phyloP scores from a whole-genome alignment of 2,329 filamentous ascomycete species.

The Raffaelea deltoideospora region DNA sequence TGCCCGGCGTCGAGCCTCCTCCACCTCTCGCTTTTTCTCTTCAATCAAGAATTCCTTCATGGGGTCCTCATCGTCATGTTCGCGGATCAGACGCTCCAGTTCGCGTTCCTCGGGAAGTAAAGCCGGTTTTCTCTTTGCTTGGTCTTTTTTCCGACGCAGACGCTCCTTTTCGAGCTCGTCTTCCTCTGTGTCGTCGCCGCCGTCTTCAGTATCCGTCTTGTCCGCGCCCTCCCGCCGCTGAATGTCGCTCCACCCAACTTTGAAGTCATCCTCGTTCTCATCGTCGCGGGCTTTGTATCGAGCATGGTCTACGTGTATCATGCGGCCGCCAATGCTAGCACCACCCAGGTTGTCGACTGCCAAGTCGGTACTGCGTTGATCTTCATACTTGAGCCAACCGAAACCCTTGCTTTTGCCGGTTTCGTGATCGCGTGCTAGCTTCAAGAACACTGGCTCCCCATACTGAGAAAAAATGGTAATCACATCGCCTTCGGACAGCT shows the following conservation, averaged over 20 bases:
- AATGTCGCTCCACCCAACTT: constrained; percentile 45
- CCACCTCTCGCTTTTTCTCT: constrained; percentile 81
- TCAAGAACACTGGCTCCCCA: constrained; percentile 86
- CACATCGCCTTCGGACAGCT: constrained; percentile 88
- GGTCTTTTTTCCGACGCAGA: neutral
- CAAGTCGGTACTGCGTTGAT: constrained; percentile 88
- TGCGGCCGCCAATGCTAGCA: constrained; percentile 62
- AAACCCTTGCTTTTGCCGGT: constrained; percentile 92
- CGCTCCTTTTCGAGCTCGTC: constrained; percentile 26
- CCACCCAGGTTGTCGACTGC: constrained; percentile 94
- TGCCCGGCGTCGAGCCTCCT: constrained; percentile 46
- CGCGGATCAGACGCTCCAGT: constrained; percentile 54
- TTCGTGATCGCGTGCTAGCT: constrained; percentile 86
- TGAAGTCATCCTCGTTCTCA: constrained; percentile 45
- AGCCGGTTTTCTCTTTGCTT: constrained; percentile 31
- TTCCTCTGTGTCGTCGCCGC: constrained; percentile 20
- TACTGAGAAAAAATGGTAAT: constrained; percentile 95
- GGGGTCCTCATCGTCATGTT: constrained; percentile 89
- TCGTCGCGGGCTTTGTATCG: constrained; percentile 82
- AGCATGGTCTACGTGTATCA: constrained; percentile 82
- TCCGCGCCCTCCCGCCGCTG: constrained; percentile 31
- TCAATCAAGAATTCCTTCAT: constrained; percentile 89
- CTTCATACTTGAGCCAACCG: constrained; percentile 94
- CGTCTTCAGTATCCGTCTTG: constrained; percentile 23
- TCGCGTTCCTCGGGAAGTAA: constrained; percentile 71